Evolutionary conservation across 2,329 filamentous ascomycete species (phyloP), one percentile per base, ranked within the genome.

Genomic region (Thielaviopsis euricoi): DNA sequence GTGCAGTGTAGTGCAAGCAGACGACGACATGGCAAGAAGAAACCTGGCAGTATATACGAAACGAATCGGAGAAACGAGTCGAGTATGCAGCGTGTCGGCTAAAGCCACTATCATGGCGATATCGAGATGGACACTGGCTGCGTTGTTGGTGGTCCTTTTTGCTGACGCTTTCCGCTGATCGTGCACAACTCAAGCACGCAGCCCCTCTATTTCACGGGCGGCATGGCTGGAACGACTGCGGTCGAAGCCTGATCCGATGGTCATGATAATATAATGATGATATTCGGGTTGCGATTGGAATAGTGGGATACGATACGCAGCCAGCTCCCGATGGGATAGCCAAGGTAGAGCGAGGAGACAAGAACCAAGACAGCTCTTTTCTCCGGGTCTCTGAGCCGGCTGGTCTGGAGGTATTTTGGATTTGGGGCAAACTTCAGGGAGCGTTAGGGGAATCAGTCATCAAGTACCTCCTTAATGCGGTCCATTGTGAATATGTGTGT

Each of bases 401-500:
- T 21, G n/a, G 43, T 21, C 43, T 48, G n/a, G 43, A 48, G 43
- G n/a, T n/a, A n/a, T 19, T 48, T 48, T 21, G 17, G 17, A 7
- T 48, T n/a, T 48, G 17, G 43, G 43, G 43, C 43, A 48, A 48
- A 48, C 19, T 48, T 48, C 23, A 49, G 40, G 40, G 23, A 56
- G 54, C 43, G 37, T 19, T 50, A 56, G 37, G 37, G 37, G 50
- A 43, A 40, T 60, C 56, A 54, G 51, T 49, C 33, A 54, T 55
- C 64, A 79, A 85, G 78, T 73, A 90, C 87, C 80, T 89, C 85
- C 83, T 88, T 90, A 73, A 93, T 90, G 74, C 85, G 86, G 74
- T 93, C 87, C 87, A 91, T 91, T 60, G 58, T 55, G 59, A 58
- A 40, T 56, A 48, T 61, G 26, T 53, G 57, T 49, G 49, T 26